A percentile compares a stretch with the other conserved stretches of the same genome.
Conservation (phyloP, 2,329 filamentous ascomycete species). For the Penicillium decumbens region DNA sequence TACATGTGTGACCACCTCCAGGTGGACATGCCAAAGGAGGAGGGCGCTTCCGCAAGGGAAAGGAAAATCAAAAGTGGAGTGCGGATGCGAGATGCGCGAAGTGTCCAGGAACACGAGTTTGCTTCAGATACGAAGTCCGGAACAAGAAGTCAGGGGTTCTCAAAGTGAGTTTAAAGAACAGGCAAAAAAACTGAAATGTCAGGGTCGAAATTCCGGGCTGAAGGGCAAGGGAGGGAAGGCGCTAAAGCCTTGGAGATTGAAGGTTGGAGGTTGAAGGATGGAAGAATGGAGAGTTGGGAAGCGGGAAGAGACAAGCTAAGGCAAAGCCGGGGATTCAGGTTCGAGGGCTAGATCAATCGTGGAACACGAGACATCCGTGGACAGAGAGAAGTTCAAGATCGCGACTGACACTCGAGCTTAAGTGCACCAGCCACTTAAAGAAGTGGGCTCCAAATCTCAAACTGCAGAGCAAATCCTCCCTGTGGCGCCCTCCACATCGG, state of each 20-base stretch:
- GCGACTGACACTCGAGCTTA: constrained; percentile 14
- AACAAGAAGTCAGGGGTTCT: constrained; percentile 5
- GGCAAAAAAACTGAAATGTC: not conserved
- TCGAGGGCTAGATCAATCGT: constrained; percentile 4
- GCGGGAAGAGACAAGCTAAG: constrained; percentile 9
- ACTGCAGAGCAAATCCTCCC: not conserved
- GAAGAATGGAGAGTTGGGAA: constrained; percentile 7
- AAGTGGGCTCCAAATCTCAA: constrained; percentile 6
- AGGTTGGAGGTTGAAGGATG: constrained; percentile 1
- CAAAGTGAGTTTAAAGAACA: not conserved
- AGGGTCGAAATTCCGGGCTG: constrained; percentile 1
- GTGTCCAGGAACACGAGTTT: constrained; percentile 7
- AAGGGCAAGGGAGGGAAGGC: not conserved
- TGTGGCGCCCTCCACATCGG: constrained; percentile 1
- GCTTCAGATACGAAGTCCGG: constrained; percentile 7
- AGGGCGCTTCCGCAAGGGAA: constrained; percentile 27
- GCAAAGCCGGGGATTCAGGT: constrained; percentile 8
- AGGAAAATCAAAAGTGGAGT: constrained; percentile 24
- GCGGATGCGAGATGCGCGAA: constrained; percentile 14
- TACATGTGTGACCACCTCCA: constrained; percentile 38
- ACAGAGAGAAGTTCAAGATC: constrained; percentile 8
- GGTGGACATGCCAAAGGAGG: constrained; percentile 30
- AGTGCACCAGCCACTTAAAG: constrained; percentile 17
- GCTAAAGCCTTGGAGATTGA: not conserved
- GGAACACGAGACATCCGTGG: constrained; percentile 1